Evolutionary conservation across 2,329 filamentous ascomycete species (phyloP).

Genomic region (Aureobasidium sp.): DNA sequence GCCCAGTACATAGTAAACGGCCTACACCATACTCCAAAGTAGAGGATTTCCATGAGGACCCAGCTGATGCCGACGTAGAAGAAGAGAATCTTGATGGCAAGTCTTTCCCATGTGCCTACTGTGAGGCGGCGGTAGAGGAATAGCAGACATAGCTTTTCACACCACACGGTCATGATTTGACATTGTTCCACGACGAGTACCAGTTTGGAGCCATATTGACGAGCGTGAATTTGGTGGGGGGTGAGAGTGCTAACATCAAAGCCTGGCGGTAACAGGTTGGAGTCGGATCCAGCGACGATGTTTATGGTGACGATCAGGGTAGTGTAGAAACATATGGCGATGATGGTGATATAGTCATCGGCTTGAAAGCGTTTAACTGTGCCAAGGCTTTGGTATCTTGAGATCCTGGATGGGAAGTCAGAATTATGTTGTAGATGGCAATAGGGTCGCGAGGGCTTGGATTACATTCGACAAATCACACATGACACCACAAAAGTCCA

Average conservation of each 20-base stretch:
- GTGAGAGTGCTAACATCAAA: conserved; percentile 50
- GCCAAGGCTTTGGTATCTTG: conserved; percentile 51
- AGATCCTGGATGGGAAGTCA: conserved; percentile 38
- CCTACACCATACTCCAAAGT: conserved; percentile 44
- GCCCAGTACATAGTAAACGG: conserved; percentile 43
- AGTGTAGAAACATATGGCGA: conserved; percentile 56
- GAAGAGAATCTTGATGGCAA: conserved; percentile 37
- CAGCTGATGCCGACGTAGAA: conserved; percentile 40
- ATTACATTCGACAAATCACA: conserved; percentile 47
- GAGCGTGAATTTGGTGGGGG: conserved; percentile 27
- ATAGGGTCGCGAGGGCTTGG: conserved; percentile 8
- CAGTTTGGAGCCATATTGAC: conserved; percentile 41
- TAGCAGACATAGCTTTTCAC: conserved; percentile 41
- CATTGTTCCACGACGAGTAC: conserved; percentile 44
- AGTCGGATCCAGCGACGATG: conserved; percentile 43
- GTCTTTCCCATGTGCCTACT: conserved; percentile 37
- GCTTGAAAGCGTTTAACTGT: conserved; percentile 54
- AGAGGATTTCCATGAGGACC: conserved; percentile 44
- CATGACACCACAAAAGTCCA: conserved; percentile 46
- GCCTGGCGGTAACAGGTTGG: conserved; percentile 49
- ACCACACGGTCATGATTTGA: conserved; percentile 42
- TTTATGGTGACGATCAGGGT: conserved; percentile 55
- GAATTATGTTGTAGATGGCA: conserved; percentile 7
- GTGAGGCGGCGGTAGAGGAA: conserved; percentile 44
- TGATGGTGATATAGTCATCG: conserved; percentile 65